These are phyloP conservation scores for Phytophthora nicotianae DNA, from an alignment of 352 stramenopile species.

Conservation along the genomic window DNA sequence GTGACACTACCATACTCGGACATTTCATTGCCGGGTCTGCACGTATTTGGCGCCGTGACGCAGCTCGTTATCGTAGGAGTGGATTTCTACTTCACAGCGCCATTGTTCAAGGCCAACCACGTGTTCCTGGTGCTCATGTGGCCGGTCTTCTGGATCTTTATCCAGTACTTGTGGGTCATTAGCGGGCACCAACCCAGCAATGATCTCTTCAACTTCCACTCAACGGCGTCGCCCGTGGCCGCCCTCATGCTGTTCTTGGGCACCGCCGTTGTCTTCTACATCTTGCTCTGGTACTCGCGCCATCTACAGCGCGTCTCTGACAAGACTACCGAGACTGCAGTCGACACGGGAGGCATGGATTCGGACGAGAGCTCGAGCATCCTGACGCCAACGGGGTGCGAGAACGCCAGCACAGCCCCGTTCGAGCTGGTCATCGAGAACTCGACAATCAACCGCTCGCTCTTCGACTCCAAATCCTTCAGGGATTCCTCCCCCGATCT, in stretches of 20 bases:
- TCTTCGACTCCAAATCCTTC: constrained; percentile 26
- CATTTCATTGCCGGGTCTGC: constrained; percentile 34
- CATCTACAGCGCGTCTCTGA: constrained; percentile 44
- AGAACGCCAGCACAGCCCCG: constrained; percentile 34
- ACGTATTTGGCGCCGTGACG: constrained; percentile 41
- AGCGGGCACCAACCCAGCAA: constrained; percentile 59
- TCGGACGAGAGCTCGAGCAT: constrained; percentile 36
- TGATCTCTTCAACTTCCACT: constrained; percentile 68
- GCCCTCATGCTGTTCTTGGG: constrained; percentile 41
- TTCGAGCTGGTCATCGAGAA: constrained; percentile 58
- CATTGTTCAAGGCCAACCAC: constrained; percentile 65
- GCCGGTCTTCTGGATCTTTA: constrained; percentile 56
- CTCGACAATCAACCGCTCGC: constrained; percentile 11
- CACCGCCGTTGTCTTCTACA: constrained; percentile 50
- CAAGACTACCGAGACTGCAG: constrained; percentile 18
- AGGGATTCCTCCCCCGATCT: constrained; percentile 4
- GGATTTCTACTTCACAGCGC: constrained; percentile 69
- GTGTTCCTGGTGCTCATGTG: constrained; percentile 65
- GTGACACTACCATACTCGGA: constrained; percentile 49
- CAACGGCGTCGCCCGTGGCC: constrained; percentile 38
- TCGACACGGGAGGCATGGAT: constrained; percentile 25
- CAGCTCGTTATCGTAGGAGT: constrained; percentile 54
- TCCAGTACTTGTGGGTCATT: constrained; percentile 64
- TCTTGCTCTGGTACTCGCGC: constrained; percentile 41
- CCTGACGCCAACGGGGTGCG: constrained; percentile 27